These are phyloP conservation scores for Calonectria pseudoturangicola DNA, from an alignment of 2,329 filamentous ascomycete species.

Conservation along the genomic window DNA sequence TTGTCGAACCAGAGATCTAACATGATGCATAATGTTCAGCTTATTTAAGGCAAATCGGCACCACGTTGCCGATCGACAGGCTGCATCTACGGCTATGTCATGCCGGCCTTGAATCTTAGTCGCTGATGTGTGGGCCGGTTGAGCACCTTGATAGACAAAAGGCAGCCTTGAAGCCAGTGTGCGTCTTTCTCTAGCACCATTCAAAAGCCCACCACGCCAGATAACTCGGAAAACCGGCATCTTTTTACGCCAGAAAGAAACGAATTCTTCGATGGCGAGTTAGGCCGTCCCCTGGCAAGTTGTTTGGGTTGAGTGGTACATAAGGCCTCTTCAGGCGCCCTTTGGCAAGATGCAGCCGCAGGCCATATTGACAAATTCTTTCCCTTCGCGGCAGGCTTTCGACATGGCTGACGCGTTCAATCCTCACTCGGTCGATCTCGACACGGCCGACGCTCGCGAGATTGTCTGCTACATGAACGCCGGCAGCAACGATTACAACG, in stretches of 20 bases:
- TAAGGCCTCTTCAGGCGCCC: background rate
- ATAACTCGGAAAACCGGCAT: too few species aligned
- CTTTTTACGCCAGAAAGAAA: too few species aligned
- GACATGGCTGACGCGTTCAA: slow-evolving; percentile 27
- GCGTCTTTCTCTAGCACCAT: too few species aligned
- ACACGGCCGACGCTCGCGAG: slow-evolving; percentile 58
- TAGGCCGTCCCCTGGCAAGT: too few species aligned
- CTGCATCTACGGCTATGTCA: background rate
- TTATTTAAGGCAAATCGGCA: background rate
- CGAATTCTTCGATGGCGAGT: too few species aligned
- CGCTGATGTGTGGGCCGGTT: background rate
- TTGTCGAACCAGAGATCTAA: too few species aligned
- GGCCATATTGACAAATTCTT: background rate
- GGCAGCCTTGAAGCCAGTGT: background rate
- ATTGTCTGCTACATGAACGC: slow-evolving; percentile 71
- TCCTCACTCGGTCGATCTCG: slow-evolving; percentile 40
- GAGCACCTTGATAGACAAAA: slow-evolving; percentile 3
- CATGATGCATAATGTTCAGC: background rate
- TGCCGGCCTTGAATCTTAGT: background rate
- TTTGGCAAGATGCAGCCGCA: background rate
- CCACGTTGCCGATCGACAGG: background rate
- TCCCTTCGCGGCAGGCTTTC: background rate
- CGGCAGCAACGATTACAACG: slow-evolving; percentile 72
- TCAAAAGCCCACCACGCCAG: too few species aligned
- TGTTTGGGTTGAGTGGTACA: too few species aligned